Evolutionary conservation across 2,329 filamentous ascomycete genomes (phyloP).

Genomic region (Aspergillus ibericus): DNA sequence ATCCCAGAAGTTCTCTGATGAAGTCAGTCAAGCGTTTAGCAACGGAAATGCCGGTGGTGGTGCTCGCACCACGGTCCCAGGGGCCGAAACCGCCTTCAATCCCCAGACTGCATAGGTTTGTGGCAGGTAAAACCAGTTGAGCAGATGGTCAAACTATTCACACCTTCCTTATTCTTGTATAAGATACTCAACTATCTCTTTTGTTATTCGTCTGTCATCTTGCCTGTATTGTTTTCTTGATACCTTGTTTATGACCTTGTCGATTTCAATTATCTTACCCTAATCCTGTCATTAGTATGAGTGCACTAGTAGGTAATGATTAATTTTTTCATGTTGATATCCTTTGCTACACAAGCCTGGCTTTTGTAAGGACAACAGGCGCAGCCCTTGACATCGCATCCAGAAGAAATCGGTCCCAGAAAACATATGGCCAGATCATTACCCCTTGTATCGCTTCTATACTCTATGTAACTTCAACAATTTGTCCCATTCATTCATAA

Average conservation of each 20-base stretch:
- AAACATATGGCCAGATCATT: not conserved
- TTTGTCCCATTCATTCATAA: not conserved
- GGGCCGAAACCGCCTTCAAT: constrained; percentile 21
- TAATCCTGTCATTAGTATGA: not conserved
- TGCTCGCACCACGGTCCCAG: constrained; percentile 14
- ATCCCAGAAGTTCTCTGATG: constrained; percentile 33
- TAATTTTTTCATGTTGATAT: constrained; percentile 4
- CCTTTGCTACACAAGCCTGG: not conserved
- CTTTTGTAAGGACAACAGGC: no score
- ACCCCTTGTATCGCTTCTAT: not conserved
- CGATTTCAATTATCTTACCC: not conserved
- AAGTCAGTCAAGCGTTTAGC: constrained; percentile 34
- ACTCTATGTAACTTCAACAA: constrained; percentile 4
- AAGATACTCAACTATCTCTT: not conserved
- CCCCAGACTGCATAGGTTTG: constrained; percentile 23
- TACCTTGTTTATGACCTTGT: not conserved
- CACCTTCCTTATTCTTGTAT: not conserved
- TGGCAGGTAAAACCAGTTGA: not conserved
- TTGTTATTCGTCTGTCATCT: constrained; percentile 10
- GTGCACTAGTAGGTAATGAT: constrained; percentile 5
- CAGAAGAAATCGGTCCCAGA: no score
- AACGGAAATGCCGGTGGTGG: constrained; percentile 5
- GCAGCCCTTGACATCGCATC: not conserved
- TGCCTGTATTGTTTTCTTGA: not conserved
- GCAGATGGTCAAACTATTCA: not conserved